Base-by-base conservation (phyloP, 257 asterid genomes). In the Lavandula angustifolia region DNA sequence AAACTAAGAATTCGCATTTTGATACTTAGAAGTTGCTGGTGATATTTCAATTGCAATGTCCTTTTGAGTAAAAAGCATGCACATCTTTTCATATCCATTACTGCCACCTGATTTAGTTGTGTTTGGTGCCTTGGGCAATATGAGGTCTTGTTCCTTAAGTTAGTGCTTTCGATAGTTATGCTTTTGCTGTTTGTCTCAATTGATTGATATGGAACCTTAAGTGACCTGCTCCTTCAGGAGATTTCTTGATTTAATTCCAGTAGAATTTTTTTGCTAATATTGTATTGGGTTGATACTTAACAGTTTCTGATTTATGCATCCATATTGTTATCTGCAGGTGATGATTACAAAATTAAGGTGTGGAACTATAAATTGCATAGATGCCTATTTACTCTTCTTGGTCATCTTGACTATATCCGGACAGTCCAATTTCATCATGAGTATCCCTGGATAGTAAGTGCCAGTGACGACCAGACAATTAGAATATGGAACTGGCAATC, bases 401-500 rank as follows among this genome's bases (percentile, higher is more conserved):
- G 99, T 18, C 99, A 90, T 82, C 97, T 94, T 64, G 99, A 94
- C 82, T 94, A 94, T 74, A 86, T 94, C 66, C 83, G 99, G 47
- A 94, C 97, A 0, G 97, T 90, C 56, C 99, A 94, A 60, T 94
- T 94, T 71, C 99, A 94, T 79, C 99, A 94, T 29, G 99, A 90
- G 81, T 75, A 78, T 78, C 99, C 99, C 31, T 90, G 99, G 99
- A 94, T 94, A 3, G 91, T 94, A 37, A 94, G 99, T 79, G 95
- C 97, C 40, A 87, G 96, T 78, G 99, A 90, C 79, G 99, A 94
- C 63, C 99, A 94, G 81, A 94, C 99, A 31, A 94, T 94, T 60
- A 81, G 99, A 75, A 86, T 94, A 70, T 94, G 99, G 99, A 94
- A 94, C 60, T 94, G 99, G 99, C 99, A 94, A 57, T 94, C 99